Percentiles rank a stretch among this genome's conserved stretches.
phyloP scores from a whole-genome alignment of 371 early-diverging fungal species.

The Circinella minor region DNA sequence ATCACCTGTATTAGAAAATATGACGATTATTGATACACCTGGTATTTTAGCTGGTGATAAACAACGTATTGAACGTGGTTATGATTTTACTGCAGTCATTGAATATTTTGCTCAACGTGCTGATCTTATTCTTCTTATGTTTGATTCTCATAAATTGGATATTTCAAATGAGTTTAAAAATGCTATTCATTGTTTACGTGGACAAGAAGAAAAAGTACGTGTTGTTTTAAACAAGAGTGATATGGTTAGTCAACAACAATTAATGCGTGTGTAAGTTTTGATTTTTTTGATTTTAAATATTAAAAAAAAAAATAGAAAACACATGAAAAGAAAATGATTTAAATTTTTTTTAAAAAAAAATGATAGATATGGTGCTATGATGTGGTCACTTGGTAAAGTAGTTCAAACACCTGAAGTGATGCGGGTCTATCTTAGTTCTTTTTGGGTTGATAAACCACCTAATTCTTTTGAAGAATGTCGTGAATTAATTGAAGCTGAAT shows the following conservation, averaged over 20 bases:
- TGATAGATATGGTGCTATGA: slow-evolving; percentile 83
- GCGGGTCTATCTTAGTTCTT: slow-evolving; percentile 84
- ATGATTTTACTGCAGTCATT: slow-evolving; percentile 82
- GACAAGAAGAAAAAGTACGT: slow-evolving; percentile 87
- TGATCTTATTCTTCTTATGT: slow-evolving; percentile 83
- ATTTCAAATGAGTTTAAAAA: slow-evolving; percentile 90
- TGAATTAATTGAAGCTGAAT: slow-evolving; percentile 74
- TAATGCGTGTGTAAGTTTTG: slow-evolving; percentile 85
- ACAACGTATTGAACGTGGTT: slow-evolving; percentile 79
- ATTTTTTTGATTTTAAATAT: no score
- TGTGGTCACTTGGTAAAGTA: slow-evolving; percentile 94
- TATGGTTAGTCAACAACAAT: slow-evolving; percentile 83
- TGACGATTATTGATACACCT: slow-evolving; percentile 89
- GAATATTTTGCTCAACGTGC: slow-evolving; percentile 92
- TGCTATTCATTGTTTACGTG: slow-evolving; percentile 77
- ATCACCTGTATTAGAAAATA: slow-evolving; percentile 75
- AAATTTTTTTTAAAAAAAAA: not conserved
- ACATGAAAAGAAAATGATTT: not conserved
- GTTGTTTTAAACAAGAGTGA: slow-evolving; percentile 90
- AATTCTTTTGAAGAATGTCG: slow-evolving; percentile 77
- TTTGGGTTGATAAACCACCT: slow-evolving; percentile 80
- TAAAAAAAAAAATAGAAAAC: no score
- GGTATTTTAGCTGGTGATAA: slow-evolving; percentile 90
- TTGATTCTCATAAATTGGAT: slow-evolving; percentile 90
- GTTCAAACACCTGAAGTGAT: slow-evolving; percentile 88